Base-by-base conservation (phyloP, 2,329 filamentous ascomycete genomes). In the Arthrocladium fulminans region DNA sequence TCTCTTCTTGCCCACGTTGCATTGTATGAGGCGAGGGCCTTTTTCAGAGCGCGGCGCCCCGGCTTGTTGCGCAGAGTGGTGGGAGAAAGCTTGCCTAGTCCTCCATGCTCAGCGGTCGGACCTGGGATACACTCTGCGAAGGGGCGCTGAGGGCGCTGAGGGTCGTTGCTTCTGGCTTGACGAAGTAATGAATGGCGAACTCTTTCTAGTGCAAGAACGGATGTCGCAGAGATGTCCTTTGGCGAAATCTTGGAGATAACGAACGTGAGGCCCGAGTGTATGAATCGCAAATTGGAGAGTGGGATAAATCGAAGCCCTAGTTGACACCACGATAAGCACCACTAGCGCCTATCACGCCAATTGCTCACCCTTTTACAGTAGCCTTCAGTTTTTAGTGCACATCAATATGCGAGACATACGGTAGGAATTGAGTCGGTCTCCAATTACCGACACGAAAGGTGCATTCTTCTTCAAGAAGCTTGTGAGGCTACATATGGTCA, bases 1-100 rank as follows among this genome's bases (percentile, higher is more conserved):
- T 47, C 38, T 48, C 49, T 13, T 56, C 51, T 39, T 50, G 48
- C 37, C 54, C 55, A 51, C 52, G 56, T 41, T 52, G 52, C 56
- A 59, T 59, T 15, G 39, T 59, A 45, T 47, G 20, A 45, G 41
- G 49, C n/a, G 24, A 13, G 23, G 25, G 15, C 17, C 32, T 17
- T 29, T 20, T 45, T 38, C 10, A 19, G 20, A 29, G 41, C 24
- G 22, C 39, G 41, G 24, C 45, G 37, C n/a, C n/a, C n/a, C 44
- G 27, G 49, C 44, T 39, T 20, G 15, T 32, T 45, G 43, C 40
- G 54, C 50, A 34, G 34, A 20, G 4, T 13, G 13, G 32, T 25
- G 24, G 25, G 30, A 23, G 32, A 39, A 32, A 39, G 22, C 32
- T 39, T 39, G 35, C 3, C 22, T n/a, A n/a, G 25, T n/a, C 32